Evolutionary conservation across 2,329 filamentous ascomycete species (phyloP), one percentile per base, ranked within the genome.

Genomic region (Rhynchosporium graminicola): DNA sequence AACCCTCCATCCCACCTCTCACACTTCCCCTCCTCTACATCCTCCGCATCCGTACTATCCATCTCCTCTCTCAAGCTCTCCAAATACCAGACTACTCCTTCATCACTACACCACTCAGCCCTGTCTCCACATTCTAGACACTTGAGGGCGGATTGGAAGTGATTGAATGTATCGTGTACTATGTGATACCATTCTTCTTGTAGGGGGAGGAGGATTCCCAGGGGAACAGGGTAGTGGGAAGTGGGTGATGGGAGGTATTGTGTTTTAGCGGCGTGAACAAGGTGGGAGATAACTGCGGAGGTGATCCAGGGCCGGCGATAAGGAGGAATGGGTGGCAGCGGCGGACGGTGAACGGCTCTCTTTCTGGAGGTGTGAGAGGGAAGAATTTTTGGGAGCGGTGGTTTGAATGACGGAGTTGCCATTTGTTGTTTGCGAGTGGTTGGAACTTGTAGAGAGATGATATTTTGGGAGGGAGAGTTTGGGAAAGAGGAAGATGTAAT

Each of bases 131-230:
- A 60, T 13, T 43, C 33, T 12, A 6, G 8, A 47, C 58, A 60
- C 2, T 13, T 31, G 26, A 60, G n/a, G 8, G 36, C 9, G 4
- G 15, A 12, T 10, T 3, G 1, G 33, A 54, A 54, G 1, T 10
- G 33, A 15, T 15, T 20, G 33, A 54, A 54, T n/a, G 7, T 40
- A n/a, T 54, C 50, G 50, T 54, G 50, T 4, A 54, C 50, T 31
- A 54, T 42, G 33, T 54, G 50, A 3, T 54, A 33, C 50, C 50
- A 54, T 54, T 54, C 50, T 54, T 54, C 50, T 40, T 40, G 50
- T n/a, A 54, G 33, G 8, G n/a, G 2, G 50, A 26, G 26, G 9
- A 26, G 33, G 36, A 54, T 40, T 28, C 10, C 15, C 1, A 8
- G 13, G 13, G 50, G 33, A 2, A 54, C 5, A 5, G 31, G 12